Evolutionary conservation across 345 rosid genomes (phyloP).

Genomic region (Cardamine chenopodiifolia): DNA sequence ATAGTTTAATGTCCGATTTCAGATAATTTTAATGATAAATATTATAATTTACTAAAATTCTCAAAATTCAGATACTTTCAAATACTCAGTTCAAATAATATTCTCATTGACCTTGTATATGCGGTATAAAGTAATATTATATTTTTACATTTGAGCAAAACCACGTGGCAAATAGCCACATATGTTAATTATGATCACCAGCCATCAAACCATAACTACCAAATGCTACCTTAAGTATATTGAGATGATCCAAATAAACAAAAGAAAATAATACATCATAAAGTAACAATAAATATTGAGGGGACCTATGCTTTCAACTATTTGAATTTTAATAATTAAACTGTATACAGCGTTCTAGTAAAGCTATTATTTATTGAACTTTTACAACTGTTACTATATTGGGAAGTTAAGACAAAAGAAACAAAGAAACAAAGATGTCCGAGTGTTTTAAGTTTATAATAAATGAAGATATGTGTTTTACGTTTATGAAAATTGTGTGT

Average conservation of each 20-base stretch:
- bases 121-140: slow-evolving; percentile 12
- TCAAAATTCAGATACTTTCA: too few relatives aligned
- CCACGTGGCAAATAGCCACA: slow-evolving; percentile 34
- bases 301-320: slow-evolving; percentile 34
- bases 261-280: not conserved
- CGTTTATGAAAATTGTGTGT: not conserved
- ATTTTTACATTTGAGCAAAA: not conserved
- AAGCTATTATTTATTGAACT: slow-evolving; percentile 11
- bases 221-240: slow-evolving; percentile 18
- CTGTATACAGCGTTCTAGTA: slow-evolving; percentile 1
- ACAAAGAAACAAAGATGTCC: not conserved
- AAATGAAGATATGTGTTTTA: not conserved
- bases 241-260: slow-evolving; percentile 6
- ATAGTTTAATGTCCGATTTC: too few relatives aligned
- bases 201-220: slow-evolving; percentile 25
- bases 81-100: too few relatives aligned
- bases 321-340: slow-evolving; percentile 26
- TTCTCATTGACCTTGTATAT: slow-evolving; percentile 13
- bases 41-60: too few relatives aligned
- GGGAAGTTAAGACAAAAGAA: slow-evolving; percentile 9
- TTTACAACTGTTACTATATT: slow-evolving; percentile 34
- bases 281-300: slow-evolving; percentile 21
- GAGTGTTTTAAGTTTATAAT: not conserved
- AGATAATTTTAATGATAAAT: too few relatives aligned
- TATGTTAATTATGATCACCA: slow-evolving; percentile 15